These are phyloP conservation scores for Schwanniomyces yamadae DNA, from an alignment of 805 yeast genomes.

Conservation along the genomic window DNA sequence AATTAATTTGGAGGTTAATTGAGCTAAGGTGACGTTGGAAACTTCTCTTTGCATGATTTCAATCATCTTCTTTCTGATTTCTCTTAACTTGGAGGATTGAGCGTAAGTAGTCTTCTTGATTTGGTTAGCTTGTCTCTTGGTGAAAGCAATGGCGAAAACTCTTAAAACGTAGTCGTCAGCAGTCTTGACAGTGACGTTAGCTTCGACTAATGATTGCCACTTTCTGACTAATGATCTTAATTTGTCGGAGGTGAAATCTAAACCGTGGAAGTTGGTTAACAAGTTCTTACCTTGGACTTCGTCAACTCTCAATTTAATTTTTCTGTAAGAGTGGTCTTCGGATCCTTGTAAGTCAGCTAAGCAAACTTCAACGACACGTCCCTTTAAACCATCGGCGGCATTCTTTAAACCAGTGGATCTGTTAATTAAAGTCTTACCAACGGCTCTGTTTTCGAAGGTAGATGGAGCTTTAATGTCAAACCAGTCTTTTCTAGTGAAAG, in stretches of 20 bases:
- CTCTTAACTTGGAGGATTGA: slow-evolving; percentile 95
- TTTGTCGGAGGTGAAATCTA: slow-evolving; percentile 97
- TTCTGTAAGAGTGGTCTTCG: slow-evolving; percentile 98
- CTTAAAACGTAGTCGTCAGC: slow-evolving; percentile 96
- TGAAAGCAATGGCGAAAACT: slow-evolving; percentile 96
- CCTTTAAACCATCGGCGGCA: slow-evolving; percentile 97
- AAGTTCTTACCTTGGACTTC: slow-evolving; percentile 99
- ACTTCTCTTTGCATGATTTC: slow-evolving; percentile 98
- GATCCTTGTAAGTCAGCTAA: slow-evolving; percentile 98
- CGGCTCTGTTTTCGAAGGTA: slow-evolving; percentile 97
- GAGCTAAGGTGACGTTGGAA: slow-evolving; percentile 90
- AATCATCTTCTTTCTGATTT: slow-evolving; percentile 93
- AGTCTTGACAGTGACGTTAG: slow-evolving; percentile 97
- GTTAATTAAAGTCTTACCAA: slow-evolving; percentile 98
- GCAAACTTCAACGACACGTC: slow-evolving; percentile 94
- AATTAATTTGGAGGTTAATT: slow-evolving; percentile 93
- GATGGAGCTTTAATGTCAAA: slow-evolving; percentile 98
- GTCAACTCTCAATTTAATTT: slow-evolving; percentile 95
- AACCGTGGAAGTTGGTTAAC: slow-evolving; percentile 99
- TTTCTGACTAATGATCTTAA: slow-evolving; percentile 96
- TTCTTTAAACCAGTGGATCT: slow-evolving; percentile 96
- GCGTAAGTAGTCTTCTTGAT: slow-evolving; percentile 97
- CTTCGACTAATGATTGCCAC: slow-evolving; percentile 98
- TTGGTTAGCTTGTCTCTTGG: slow-evolving; percentile 96
- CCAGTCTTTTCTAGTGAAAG: slow-evolving; percentile 99